Evolutionary conservation across 495 filamentous ascomycete species (phyloP).

Genomic region (Aspergillus funiculosus): DNA sequence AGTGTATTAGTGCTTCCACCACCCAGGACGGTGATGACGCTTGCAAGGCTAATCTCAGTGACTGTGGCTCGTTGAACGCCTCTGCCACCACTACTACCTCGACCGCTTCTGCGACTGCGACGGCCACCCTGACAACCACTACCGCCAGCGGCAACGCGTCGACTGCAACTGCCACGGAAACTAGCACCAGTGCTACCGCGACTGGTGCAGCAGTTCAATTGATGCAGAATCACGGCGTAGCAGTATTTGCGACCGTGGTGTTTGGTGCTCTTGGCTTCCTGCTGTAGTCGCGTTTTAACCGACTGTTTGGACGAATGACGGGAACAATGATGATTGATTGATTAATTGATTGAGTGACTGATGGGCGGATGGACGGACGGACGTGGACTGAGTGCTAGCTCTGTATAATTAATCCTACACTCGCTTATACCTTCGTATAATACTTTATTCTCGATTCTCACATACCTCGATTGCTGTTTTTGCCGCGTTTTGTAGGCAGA

Average conservation of each 20-base stretch:
- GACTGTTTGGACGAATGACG: background rate
- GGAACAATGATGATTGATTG: constrained; percentile 1
- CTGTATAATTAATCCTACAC: too few relatives aligned
- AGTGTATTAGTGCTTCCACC: constrained; percentile 47
- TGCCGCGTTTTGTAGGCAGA: background rate
- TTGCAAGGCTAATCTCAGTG: constrained; percentile 34
- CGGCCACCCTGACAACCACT: constrained; percentile 19
- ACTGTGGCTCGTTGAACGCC: constrained; percentile 48
- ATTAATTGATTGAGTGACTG: background rate
- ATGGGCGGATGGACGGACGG: too few relatives aligned
- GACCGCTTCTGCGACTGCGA: constrained; percentile 29
- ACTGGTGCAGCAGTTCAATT: constrained; percentile 35
- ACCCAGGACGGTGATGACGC: constrained; percentile 39
- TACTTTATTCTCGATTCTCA: too few relatives aligned
- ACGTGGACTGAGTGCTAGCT: too few relatives aligned
- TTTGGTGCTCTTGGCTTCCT: constrained; percentile 45
- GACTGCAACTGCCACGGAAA: constrained; percentile 19
- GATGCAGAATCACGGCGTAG: constrained; percentile 45
- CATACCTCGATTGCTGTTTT: too few relatives aligned
- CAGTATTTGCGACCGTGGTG: constrained; percentile 43
- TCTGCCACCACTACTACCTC: constrained; percentile 27
- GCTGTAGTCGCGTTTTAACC: constrained; percentile 9
- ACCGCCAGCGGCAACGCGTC: constrained; percentile 20
- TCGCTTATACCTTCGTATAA: too few relatives aligned
- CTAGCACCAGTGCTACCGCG: constrained; percentile 22